Evolutionary conservation across 495 filamentous ascomycete species (phyloP), one percentile per base, ranked within the genome.

Genomic region (Pyrenopolyporus hunteri): DNA sequence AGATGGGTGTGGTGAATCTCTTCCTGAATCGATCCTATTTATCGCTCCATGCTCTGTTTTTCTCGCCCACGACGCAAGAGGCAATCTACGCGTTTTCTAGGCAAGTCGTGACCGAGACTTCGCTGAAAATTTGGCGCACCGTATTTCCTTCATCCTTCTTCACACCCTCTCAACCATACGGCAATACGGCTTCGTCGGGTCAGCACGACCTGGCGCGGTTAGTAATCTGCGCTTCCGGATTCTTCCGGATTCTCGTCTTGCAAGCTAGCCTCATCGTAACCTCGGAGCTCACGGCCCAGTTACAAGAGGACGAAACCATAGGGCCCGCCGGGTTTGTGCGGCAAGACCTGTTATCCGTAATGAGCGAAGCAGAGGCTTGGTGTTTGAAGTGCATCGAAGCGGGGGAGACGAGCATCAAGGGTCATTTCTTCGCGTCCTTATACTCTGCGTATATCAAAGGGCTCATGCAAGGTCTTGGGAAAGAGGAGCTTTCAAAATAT

Each of bases 351-450:
- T 48, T 83, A 1, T 62, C 78, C 0, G 73, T 82, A 0, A 17
- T 85, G 0, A 70, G 76, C 7, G 79, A 82, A 23, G 71, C 78
- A 0, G 78, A 79, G 22, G 50, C 43, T 1, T 84, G 80, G 80
- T 42, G 36, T 0, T 66, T 79, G 64, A 66, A 67, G 6, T 70
- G 72, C 31, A 77, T 87, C 4, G 57, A 74, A 35, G 74, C 74
- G 0, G 85, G 84, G 1, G 83, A 87, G 60, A 83, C 80, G 0
- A 87, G 82, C 59, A 71, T 82, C 14, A 87, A 86, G 59, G 81
- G 78, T 0, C 78, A 80, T 33, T 42, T 86, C 3, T 69, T 86
- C 25, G 68, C 73, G 10, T 68, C 60, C 13, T 46, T 83, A 0
- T 57, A 85, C 0, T 36, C 65, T 1, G 76, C 79, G 1, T 78